phyloP scores from a whole-genome alignment of 108 stramenopile species.

The Cyclotella kingstonii region DNA sequence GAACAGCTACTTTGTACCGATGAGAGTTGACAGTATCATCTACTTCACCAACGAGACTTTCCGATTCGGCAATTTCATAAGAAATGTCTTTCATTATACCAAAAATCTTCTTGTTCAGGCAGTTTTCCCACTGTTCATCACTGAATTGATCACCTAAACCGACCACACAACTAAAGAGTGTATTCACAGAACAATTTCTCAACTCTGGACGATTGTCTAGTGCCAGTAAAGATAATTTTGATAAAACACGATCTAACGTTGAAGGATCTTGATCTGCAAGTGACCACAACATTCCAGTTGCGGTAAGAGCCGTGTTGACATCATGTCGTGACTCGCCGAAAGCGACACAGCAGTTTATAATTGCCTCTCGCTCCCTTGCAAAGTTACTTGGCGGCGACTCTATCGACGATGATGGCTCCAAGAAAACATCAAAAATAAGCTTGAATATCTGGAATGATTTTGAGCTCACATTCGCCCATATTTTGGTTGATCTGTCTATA shows the following conservation, averaged over 20 bases:
- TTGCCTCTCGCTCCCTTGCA: conserved; percentile 41
- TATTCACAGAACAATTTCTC: conserved; percentile 91
- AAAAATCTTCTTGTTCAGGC: conserved; percentile 67
- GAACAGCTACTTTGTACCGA: conserved; percentile 77
- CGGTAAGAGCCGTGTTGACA: conserved; percentile 90
- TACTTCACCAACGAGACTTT: background rate
- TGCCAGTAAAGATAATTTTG: conserved; percentile 68
- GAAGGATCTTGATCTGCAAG: conserved; percentile 79
- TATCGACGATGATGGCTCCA: conserved; percentile 46
- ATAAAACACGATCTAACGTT: conserved; percentile 70
- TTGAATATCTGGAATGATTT: conserved; percentile 84
- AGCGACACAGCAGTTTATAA: conserved; percentile 82
- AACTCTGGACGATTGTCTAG: conserved; percentile 70
- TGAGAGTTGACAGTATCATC: background rate
- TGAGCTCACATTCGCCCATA: conserved; percentile 70
- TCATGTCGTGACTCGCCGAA: conserved; percentile 85
- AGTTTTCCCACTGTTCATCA: conserved; percentile 73
- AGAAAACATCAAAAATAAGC: conserved; percentile 88
- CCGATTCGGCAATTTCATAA: conserved; percentile 23
- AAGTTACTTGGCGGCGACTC: conserved; percentile 27
- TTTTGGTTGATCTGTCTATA: conserved; percentile 50
- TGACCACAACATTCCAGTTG: conserved; percentile 87
- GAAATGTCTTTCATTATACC: conserved; percentile 39
- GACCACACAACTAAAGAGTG: conserved; percentile 88
- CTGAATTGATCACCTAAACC: conserved; percentile 76